Percentiles rank a stretch among this genome's conserved stretches.
phyloP scores from a whole-genome alignment of 2,329 filamentous ascomycete genomes.

The Clonostachys byssicola region DNA sequence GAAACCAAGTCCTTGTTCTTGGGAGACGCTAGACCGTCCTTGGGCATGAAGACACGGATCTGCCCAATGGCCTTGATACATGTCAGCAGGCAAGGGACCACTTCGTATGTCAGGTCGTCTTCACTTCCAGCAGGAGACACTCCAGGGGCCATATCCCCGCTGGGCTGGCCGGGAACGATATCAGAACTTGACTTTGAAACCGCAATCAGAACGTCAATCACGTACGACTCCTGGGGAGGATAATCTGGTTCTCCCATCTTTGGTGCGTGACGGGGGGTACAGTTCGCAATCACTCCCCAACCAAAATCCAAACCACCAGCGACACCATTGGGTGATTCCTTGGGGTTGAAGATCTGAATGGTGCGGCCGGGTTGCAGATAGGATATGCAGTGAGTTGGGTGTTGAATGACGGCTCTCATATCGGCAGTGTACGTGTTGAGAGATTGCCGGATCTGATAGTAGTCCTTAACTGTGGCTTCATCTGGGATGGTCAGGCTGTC shows the following conservation, averaged over 20 bases:
- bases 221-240: conserved; percentile 69
- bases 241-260: conserved; percentile 67
- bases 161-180: conserved; percentile 27
- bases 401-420: conserved; percentile 87
- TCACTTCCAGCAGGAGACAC: conserved; percentile 32
- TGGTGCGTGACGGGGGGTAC: conserved; percentile 57
- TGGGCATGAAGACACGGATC: conserved; percentile 77
- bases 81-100: conserved; percentile 77
- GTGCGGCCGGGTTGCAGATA: conserved; percentile 87
- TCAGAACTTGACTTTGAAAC: conserved; percentile 46
- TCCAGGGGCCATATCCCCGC: conserved; percentile 55
- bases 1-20: conserved; percentile 65
- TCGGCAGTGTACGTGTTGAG: conserved; percentile 81
- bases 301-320: conserved; percentile 66
- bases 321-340: conserved; percentile 34
- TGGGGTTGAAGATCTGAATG: conserved; percentile 75
- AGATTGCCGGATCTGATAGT: conserved; percentile 85
- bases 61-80: conserved; percentile 84
- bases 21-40: conserved; percentile 60
- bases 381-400: conserved; percentile 79
- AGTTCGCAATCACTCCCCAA: conserved; percentile 87
- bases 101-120: conserved; percentile 17
- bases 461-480: conserved; percentile 86
- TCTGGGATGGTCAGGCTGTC: conserved; percentile 75
- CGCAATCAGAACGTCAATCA: conserved; percentile 77